Percentiles rank a stretch among this genome's conserved stretches.
Conservation (phyloP, 345 rosid species). For the Eucalyptus cladocalyx region DNA sequence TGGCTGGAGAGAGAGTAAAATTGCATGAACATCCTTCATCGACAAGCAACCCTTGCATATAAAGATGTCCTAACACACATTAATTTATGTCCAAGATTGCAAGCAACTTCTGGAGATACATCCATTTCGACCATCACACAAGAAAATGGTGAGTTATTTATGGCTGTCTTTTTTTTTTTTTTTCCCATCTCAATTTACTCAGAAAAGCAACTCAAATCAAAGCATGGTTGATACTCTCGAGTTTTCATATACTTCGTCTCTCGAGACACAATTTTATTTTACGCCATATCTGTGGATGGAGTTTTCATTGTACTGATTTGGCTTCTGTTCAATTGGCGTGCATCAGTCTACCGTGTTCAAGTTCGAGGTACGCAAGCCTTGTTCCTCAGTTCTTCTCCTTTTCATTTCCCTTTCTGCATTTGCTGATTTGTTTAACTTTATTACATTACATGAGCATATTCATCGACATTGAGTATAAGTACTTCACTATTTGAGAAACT, state of each 20-base stretch:
- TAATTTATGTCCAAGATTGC: background rate
- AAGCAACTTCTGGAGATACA: background rate
- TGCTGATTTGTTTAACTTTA: background rate
- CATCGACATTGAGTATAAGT: background rate
- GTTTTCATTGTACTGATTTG: background rate
- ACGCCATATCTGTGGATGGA: background rate
- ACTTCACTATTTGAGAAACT: background rate
- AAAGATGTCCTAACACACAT: background rate
- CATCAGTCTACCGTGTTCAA: background rate
- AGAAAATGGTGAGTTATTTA: background rate
- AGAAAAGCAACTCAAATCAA: background rate
- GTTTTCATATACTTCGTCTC: background rate
- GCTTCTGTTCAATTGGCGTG: background rate
- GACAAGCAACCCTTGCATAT: background rate
- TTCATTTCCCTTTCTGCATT: background rate
- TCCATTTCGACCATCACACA: background rate
- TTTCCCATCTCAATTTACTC: background rate
- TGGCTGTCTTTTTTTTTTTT: background rate
- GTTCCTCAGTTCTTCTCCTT: background rate
- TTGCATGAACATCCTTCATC: background rate
- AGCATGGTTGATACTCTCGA: background rate
- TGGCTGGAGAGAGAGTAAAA: background rate
- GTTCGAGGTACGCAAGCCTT: background rate
- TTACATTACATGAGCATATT: background rate
- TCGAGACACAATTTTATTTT: background rate